Percentiles rank a stretch among this genome's conserved stretches.
phyloP scores from a whole-genome alignment of 1,139 yeast genomes.

The Debaryomycetaceae sp. region DNA sequence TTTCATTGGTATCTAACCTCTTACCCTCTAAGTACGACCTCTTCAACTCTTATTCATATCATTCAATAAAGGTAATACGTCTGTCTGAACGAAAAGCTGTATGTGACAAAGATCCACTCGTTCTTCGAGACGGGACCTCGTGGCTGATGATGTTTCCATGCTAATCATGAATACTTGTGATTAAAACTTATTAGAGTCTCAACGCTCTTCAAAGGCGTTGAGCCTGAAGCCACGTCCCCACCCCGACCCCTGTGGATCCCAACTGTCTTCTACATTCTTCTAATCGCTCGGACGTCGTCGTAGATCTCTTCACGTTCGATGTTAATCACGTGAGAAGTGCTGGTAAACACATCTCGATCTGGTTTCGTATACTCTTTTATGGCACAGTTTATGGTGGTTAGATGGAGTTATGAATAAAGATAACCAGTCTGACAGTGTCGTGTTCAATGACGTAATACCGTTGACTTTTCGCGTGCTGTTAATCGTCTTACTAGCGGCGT shows the following conservation, averaged over 20 bases:
- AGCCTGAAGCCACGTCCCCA: conserved; percentile 27
- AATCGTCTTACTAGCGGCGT: conserved; percentile 29
- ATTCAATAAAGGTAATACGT: not conserved
- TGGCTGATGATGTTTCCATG: conserved; percentile 51
- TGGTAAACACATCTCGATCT: not conserved
- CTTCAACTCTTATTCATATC: not conserved
- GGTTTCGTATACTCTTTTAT: not conserved
- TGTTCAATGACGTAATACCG: conserved; percentile 29
- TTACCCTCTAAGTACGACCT: not conserved
- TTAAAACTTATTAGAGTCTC: conserved; percentile 37
- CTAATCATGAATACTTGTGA: conserved; percentile 49
- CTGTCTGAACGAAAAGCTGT: not conserved
- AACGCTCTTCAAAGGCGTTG: conserved; percentile 7
- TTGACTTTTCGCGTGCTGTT: conserved; percentile 37
- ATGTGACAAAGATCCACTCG: not conserved
- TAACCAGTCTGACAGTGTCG: not conserved
- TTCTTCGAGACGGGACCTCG: not conserved
- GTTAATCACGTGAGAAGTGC: not conserved
- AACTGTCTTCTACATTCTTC: not conserved
- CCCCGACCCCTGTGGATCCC: not conserved
- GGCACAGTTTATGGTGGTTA: not conserved
- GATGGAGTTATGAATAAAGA: conserved; percentile 1
- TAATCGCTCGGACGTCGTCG: not conserved
- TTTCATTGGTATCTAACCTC: not conserved
- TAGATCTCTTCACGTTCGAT: not conserved